Conservation (phyloP, 2,329 filamentous ascomycete genomes). For the Colletotrichum filicis region DNA sequence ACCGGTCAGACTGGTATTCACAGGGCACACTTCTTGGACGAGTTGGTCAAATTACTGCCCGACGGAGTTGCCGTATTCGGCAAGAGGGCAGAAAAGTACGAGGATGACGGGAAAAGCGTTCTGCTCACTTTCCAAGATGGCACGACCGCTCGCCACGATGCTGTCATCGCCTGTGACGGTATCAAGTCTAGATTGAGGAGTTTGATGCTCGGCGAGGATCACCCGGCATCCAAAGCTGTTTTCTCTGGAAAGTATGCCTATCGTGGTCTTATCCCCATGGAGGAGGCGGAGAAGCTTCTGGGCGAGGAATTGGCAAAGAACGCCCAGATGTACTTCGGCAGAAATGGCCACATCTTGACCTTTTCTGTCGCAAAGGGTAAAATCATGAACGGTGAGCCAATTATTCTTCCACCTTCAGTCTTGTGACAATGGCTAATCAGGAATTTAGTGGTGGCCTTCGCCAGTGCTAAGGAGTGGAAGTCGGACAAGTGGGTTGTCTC, state of each 20-base stretch:
- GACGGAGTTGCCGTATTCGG: constrained; percentile 39
- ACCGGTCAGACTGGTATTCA: constrained; percentile 20
- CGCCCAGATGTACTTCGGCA: constrained; percentile 64
- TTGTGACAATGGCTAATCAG: not conserved
- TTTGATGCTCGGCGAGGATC: constrained; percentile 58
- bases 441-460: constrained; percentile 12
- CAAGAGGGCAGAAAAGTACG: constrained; percentile 41
- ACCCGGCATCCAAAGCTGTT: constrained; percentile 47
- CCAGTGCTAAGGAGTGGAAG: constrained; percentile 22
- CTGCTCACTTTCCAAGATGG: constrained; percentile 52
- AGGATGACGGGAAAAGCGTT: constrained; percentile 34
- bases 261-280: constrained; percentile 58
- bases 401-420: not conserved
- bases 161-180: constrained; percentile 67
- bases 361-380: constrained; percentile 67
- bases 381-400: constrained; percentile 56
- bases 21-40: constrained; percentile 43
- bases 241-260: constrained; percentile 71
- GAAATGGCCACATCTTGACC: constrained; percentile 65
- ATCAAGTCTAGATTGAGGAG: constrained; percentile 62
- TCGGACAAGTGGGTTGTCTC: constrained; percentile 26
- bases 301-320: constrained; percentile 49
- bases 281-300: constrained; percentile 60
- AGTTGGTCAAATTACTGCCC: constrained; percentile 52
- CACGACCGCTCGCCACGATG: constrained; percentile 49